Conservation (phyloP, 495 filamentous ascomycete species). For the Pseudomonodictys pantanalensis region DNA sequence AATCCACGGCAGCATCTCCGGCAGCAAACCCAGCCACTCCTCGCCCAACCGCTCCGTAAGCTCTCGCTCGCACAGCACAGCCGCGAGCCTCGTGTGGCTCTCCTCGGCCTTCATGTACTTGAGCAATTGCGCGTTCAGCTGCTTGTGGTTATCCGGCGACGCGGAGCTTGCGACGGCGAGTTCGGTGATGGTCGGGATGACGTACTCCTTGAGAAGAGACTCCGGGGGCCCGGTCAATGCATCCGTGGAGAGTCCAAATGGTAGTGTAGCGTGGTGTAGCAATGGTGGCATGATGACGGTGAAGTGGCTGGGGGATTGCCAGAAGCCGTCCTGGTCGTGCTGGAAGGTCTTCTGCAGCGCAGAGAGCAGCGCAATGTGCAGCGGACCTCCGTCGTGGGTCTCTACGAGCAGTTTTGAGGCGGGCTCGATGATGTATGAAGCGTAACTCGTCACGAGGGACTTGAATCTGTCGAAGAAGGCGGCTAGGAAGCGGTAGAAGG, state of each 20-base stretch:
- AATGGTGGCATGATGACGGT: slow-evolving; percentile 64
- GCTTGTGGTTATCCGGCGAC: slow-evolving; percentile 83
- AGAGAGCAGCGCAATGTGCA: slow-evolving; percentile 53
- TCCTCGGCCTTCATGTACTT: slow-evolving; percentile 69
- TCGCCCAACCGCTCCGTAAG: slow-evolving; percentile 78
- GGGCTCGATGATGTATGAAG: slow-evolving; percentile 76
- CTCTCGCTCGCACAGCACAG: slow-evolving; percentile 71
- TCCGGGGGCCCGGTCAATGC: slow-evolving; percentile 41
- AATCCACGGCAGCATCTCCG: slow-evolving; percentile 93
- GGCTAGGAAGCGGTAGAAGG: slow-evolving; percentile 74
- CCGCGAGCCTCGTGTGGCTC: slow-evolving; percentile 66
- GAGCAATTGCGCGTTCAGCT: slow-evolving; percentile 72
- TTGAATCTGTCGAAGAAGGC: slow-evolving; percentile 80
- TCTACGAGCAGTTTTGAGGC: slow-evolving; percentile 60
- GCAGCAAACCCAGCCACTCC: slow-evolving; percentile 84
- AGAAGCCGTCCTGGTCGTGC: slow-evolving; percentile 81
- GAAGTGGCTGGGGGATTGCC: slow-evolving; percentile 88
- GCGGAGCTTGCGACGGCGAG: slow-evolving; percentile 69
- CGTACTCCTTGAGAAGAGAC: too few relatives aligned
- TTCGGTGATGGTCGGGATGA: slow-evolving; percentile 63
- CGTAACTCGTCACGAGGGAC: slow-evolving; percentile 90
- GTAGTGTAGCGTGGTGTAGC: slow-evolving; percentile 61
- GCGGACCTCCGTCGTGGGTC: slow-evolving; percentile 51
- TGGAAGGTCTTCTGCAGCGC: slow-evolving; percentile 72
- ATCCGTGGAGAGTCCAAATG: slow-evolving; percentile 46